A percentile compares a stretch with the other conserved stretches of the same genome.
Conservation (phyloP, 768 basidiomycete genomes). For the Tylopilus sp. region DNA sequence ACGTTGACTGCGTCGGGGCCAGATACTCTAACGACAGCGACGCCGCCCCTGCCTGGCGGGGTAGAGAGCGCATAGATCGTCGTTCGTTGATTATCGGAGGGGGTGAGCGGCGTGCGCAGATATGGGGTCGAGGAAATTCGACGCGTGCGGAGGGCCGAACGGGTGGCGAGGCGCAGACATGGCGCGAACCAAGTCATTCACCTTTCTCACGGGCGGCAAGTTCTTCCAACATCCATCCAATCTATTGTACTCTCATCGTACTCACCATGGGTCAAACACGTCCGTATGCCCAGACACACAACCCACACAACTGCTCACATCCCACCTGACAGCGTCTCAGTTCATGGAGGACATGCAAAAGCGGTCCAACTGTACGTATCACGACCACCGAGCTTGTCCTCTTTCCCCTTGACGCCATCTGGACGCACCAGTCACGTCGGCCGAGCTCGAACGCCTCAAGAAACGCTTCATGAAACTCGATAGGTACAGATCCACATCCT, state of each 20-base stretch:
- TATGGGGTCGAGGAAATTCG: conserved; percentile 25
- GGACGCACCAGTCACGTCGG: conserved; percentile 72
- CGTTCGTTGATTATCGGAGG: conserved; percentile 51
- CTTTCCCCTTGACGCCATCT: conserved; percentile 7
- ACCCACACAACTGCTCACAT: conserved; percentile 2
- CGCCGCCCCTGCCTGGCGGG: conserved; percentile 79
- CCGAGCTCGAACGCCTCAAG: conserved; percentile 92
- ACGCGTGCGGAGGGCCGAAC: neutral
- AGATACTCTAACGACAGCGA: conserved; percentile 80
- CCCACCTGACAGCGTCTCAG: conserved; percentile 62
- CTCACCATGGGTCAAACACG: conserved; percentile 79
- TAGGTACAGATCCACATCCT: conserved; percentile 46
- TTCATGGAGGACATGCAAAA: conserved; percentile 98
- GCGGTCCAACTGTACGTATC: conserved; percentile 96
- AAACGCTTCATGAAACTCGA: conserved; percentile 99
- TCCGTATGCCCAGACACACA: conserved; percentile 35
- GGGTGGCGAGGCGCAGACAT: conserved; percentile 14
- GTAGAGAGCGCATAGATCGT: conserved; percentile 91
- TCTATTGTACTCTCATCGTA: conserved; percentile 7
- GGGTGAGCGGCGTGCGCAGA: conserved; percentile 22
- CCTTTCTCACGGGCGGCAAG: conserved; percentile 21
- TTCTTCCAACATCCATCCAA: neutral
- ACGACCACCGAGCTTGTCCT: neutral
- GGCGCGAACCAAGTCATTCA: too few relatives aligned
- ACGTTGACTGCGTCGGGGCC: conserved; percentile 69